Conservation (phyloP, 345 rosid genomes). For the Chamaenerion angustifolium region DNA sequence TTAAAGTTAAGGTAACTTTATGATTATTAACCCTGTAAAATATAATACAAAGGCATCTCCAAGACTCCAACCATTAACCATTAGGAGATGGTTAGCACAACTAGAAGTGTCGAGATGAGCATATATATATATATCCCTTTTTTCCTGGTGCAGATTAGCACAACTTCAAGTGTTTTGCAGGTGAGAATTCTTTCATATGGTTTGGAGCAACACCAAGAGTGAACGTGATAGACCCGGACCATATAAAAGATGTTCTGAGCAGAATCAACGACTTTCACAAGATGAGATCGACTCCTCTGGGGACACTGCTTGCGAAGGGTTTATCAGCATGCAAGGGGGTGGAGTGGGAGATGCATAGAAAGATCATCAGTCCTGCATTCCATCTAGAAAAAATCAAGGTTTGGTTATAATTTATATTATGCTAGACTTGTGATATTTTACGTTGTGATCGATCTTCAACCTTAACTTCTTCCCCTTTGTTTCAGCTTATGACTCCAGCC, state of each 20-base stretch:
- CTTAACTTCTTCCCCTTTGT: not conserved
- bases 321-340: constrained; percentile 15
- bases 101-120: too few species aligned
- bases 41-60: too few species aligned
- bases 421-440: too few species aligned
- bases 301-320: constrained; percentile 16
- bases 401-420: too few species aligned
- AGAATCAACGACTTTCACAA: constrained; percentile 23
- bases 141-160: too few species aligned
- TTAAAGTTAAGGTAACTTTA: too few species aligned
- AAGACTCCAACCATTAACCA: too few species aligned
- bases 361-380: constrained; percentile 31
- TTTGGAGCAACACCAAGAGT: constrained; percentile 29
- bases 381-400: constrained; percentile 29
- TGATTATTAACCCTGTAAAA: too few species aligned
- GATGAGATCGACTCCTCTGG: constrained; percentile 10
- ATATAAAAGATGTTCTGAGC: constrained; percentile 22
- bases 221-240: constrained; percentile 22
- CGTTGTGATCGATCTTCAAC: too few species aligned
- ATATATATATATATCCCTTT: too few species aligned
- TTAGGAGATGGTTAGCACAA: too few species aligned
- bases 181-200: constrained; percentile 29
- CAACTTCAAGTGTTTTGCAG: constrained; percentile 11
- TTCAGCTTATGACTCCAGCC: constrained; percentile 9
- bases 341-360: constrained; percentile 28